Evolutionary conservation across 2,329 filamentous ascomycete species (phyloP), one percentile per base, ranked within the genome.

Genomic region (Phoma sp.): DNA sequence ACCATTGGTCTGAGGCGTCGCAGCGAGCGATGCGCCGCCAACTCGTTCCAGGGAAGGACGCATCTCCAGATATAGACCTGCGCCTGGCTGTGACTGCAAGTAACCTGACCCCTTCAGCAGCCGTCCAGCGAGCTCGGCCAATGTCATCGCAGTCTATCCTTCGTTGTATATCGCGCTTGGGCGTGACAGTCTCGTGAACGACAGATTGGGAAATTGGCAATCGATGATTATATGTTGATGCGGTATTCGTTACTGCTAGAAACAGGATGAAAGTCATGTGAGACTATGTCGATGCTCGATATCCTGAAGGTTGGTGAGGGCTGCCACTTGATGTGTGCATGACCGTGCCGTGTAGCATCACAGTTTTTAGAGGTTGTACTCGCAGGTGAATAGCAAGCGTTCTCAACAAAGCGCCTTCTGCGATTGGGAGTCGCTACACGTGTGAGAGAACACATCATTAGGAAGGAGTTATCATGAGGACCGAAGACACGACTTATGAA

Each of bases 241-340:
- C 57, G 66, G 65, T 67, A 69, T 68, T 59, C 58, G 64, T 65
- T 71, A 63, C 62, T 74, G 66, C 60, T 69, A 70, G 60, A 68
- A 67, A 62, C 67, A 71, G 70, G 59, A 66, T 53, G 56, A 73
- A 74, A 72, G 70, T 69, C 71, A 73, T 74, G 67, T 70, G 68
- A 67, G 67, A 72, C 71, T 71, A 73, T 71, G 63, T 69, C 66
- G 62, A 74, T 75, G 72, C 68, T 74, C 61, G 62, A 71, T 74
- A 75, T 74, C 56, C 63, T 63, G 63, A 45, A 58, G 12, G 57
- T 58, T 57, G 55, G 62, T 57, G 57, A 61, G 58, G 63, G 60
- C 33, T 64, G 60, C 69, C 62, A 60, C 59, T 63, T 61, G 67
- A 68, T 61, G 59, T 57, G 56, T 57, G 62, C 62, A 63, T 63